Base-by-base conservation (phyloP, 139 green algal species). In the Coccomyxa sp. region DNA sequence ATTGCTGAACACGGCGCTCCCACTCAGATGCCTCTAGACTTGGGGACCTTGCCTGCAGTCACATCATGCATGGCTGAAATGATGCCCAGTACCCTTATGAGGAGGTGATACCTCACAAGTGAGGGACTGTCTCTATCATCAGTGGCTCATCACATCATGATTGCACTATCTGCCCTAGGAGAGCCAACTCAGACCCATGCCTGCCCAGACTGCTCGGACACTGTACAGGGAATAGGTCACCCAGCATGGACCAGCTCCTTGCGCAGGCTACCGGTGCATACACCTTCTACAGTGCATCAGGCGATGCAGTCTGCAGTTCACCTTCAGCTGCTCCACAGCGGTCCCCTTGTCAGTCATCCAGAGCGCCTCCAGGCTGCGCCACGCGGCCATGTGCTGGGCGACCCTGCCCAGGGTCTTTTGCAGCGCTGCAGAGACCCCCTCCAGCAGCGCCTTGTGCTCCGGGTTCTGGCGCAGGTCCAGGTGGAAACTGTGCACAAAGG, bases 321-420 rank as follows among this genome's bases (percentile, higher is more conserved):
- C 84, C 81, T 89, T 93, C 80, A 97, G 94, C 81, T 96, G 96
- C 75, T 96, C 93, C 41, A 97, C 70, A 40, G 94, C 80, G 33
- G 78, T 81, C 31, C 58, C 82, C 58, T 92, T 90, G 81, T 98
- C 94, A 12, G 84, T 81, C 87, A 96, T 97, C 94, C 94, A 98
- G 54, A 98, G 82, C 78, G 79, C 38, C 78, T 91, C 82, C 77
- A 94, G 89, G 7, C 82, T 78, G 50, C 86, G 84, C 94, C 94
- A 98, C 76, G 81, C 83, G 55, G 97, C 93, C 1, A 92, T 77
- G 72, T 92, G 92, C 50, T 64, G 73, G 37, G 27, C 12, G 16
- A 36, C 10, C 0, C 16, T 27, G 38, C 14, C 38, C 1, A 37
- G n/a, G 37, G 80, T 81, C 74, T 89, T 88, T 75, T 91, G 85